phyloP scores from a whole-genome alignment of 345 rosid species.

The Jatropha curcas region DNA sequence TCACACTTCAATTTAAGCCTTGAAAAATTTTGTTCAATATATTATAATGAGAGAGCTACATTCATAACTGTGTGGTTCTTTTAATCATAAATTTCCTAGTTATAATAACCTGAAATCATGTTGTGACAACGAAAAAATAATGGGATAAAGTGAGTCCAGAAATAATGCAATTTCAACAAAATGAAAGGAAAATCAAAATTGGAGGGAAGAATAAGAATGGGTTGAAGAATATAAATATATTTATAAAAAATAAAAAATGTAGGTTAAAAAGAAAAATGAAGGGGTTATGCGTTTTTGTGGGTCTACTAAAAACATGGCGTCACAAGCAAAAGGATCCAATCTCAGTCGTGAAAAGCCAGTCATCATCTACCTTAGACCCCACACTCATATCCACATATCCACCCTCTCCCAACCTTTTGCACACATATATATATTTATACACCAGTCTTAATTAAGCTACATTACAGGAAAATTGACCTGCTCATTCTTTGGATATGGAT shows the following conservation, averaged over 20 bases:
- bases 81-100: background rate
- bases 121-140: background rate
- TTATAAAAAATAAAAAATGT: background rate
- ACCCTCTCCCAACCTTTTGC: conserved; percentile 7
- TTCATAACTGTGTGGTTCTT: background rate
- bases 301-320: conserved; percentile 19
- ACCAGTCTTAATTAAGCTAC: background rate
- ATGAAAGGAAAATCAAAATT: too few relatives aligned
- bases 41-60: background rate
- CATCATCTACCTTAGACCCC: conserved; percentile 15
- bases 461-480: conserved; percentile 12
- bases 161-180: background rate
- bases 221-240: too few relatives aligned
- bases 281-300: background rate
- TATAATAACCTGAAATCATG: background rate
- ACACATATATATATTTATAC: background rate
- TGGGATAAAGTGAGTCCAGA: too few relatives aligned
- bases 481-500: conserved; percentile 17
- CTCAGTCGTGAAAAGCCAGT: conserved; percentile 15
- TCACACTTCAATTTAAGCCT: too few relatives aligned
- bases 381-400: background rate
- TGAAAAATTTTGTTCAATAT: background rate
- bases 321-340: conserved; percentile 32
- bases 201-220: too few relatives aligned
- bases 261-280: background rate